A percentile compares a stretch with the other conserved stretches of the same genome.
These are phyloP conservation scores for Gracilariopsis chorda DNA, from an alignment of 23 red algal genomes.

Conservation along the genomic window DNA sequence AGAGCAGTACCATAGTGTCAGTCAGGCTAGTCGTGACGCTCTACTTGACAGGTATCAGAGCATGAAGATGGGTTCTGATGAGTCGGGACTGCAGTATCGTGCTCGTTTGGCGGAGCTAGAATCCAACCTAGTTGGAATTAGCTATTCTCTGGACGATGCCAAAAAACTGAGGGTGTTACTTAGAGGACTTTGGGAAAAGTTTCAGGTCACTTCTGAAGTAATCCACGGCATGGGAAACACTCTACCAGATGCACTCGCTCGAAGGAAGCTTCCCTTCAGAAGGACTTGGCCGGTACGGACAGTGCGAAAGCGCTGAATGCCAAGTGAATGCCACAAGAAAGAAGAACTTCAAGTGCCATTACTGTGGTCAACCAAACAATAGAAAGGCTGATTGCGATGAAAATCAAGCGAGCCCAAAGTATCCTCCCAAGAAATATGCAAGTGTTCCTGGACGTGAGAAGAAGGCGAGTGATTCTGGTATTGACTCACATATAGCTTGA, in stretches of 20 bases:
- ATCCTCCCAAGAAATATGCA: neutral
- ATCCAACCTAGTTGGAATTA: neutral
- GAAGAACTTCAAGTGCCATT: neutral
- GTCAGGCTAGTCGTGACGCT: neutral
- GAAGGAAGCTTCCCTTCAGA: neutral
- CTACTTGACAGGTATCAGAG: neutral
- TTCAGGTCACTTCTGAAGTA: neutral
- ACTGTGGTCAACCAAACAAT: neutral
- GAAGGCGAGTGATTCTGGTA: neutral
- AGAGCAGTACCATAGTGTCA: neutral
- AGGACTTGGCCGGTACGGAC: neutral
- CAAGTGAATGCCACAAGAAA: neutral
- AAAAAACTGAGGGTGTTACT: neutral
- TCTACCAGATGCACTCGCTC: neutral
- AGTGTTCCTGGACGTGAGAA: neutral
- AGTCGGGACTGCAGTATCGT: neutral
- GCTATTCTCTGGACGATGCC: neutral
- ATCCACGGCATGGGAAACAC: neutral
- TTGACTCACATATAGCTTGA: neutral
- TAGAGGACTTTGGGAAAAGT: conserved; percentile 1
- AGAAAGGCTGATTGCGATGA: neutral
- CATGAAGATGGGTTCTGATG: neutral
- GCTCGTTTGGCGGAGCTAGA: neutral
- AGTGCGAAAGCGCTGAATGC: neutral
- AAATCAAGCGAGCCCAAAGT: conserved; percentile 3